Evolutionary conservation across 1,139 yeast species (phyloP).

Genomic region (Yamadazyma atlantica): DNA sequence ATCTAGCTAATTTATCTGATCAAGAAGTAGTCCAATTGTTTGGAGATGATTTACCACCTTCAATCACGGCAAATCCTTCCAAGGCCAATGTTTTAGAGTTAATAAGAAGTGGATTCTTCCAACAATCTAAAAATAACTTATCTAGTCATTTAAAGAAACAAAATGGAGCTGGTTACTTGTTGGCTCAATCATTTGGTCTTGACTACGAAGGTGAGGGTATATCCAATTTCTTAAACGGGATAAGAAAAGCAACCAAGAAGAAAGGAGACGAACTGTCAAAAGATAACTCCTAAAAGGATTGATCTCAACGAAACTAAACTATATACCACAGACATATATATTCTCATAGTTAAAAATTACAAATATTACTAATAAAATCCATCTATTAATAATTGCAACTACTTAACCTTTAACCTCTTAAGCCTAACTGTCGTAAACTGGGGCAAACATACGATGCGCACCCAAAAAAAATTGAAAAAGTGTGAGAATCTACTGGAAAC

Average conservation of each 20-base stretch:
- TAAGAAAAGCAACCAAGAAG: conserved; percentile 33
- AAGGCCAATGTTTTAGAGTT: conserved; percentile 44
- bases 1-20: conserved; percentile 37
- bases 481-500: background rate
- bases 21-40: conserved; percentile 38
- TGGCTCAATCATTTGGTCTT: conserved; percentile 52
- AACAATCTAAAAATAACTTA: conserved; percentile 45
- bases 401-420: background rate
- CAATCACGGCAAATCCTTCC: conserved; percentile 32
- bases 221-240: conserved; percentile 50
- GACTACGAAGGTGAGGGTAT: conserved; percentile 62
- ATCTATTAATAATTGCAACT: too few relatives aligned
- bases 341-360: too few relatives aligned
- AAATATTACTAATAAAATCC: background rate
- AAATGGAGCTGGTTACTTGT: conserved; percentile 52
- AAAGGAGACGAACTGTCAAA: too few relatives aligned
- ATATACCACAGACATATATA: too few relatives aligned
- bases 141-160: conserved; percentile 39
- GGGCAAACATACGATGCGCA: background rate
- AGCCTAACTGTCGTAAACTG: background rate
- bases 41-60: conserved; percentile 43
- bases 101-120: conserved; percentile 54
- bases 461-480: background rate
- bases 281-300: too few relatives aligned
- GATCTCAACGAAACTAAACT: too few relatives aligned